A percentile compares a stretch with the other conserved stretches of the same genome.
Evolutionary conservation across 768 basidiomycete genomes (phyloP).

Genomic region (Serendipita indica): DNA sequence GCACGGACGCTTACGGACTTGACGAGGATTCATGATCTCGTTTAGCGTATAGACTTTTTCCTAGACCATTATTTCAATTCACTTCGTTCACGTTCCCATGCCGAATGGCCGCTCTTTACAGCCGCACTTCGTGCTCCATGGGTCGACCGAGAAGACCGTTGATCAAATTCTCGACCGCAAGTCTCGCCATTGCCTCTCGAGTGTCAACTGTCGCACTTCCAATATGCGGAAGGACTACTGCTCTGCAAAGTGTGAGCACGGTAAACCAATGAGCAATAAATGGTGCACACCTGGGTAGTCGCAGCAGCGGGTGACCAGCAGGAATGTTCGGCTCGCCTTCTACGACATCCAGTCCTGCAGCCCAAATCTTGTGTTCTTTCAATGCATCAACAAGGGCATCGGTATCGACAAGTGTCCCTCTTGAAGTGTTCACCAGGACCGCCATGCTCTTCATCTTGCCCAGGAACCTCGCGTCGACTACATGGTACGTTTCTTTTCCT

Average conservation of each 20-base stretch:
- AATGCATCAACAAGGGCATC: constrained; percentile 75
- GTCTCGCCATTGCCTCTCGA: constrained; percentile 61
- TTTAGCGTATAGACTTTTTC: too few species aligned
- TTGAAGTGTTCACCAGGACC: constrained; percentile 69
- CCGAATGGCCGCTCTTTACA: too few species aligned
- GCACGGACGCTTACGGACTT: too few species aligned
- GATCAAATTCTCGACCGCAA: constrained; percentile 56
- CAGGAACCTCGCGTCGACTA: constrained; percentile 60
- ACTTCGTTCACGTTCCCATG: too few species aligned
- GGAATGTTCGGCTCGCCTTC: constrained; percentile 76
- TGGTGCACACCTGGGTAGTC: constrained; percentile 46
- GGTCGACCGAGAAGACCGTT: constrained; percentile 35
- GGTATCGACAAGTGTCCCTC: constrained; percentile 83
- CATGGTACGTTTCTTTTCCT: constrained; percentile 49
- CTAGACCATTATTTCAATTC: too few species aligned
- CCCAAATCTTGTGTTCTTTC: constrained; percentile 66
- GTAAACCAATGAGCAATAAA: background rate
- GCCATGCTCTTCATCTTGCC: constrained; percentile 71
- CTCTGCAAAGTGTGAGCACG: constrained; percentile 28
- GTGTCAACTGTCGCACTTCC: constrained; percentile 83
- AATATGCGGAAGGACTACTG: constrained; percentile 77
- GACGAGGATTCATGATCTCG: too few species aligned
- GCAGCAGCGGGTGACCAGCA: constrained; percentile 64
- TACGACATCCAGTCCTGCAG: constrained; percentile 86
- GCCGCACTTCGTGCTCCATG: constrained; percentile 28